Evolutionary conservation across 129 eudicot species (phyloP).

Genomic region (Rutidosis leptorrhynchoides): DNA sequence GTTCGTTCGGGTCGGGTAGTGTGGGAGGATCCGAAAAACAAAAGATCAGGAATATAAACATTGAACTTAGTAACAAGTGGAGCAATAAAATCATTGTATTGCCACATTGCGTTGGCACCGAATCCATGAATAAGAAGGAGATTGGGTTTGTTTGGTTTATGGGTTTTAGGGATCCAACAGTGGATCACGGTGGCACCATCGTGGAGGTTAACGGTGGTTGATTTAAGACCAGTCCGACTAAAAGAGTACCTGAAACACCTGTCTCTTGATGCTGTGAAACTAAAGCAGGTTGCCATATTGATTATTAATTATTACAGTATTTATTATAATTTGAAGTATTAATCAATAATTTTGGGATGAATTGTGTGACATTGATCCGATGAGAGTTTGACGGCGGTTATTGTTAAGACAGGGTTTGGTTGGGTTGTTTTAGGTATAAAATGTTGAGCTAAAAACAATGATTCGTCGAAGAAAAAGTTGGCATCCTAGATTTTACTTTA

Average conservation of each 20-base stretch:
- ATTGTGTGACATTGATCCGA: neutral
- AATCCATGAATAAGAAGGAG: conserved; percentile 65
- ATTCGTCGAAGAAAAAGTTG: neutral
- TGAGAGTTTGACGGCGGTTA: conserved; percentile 18
- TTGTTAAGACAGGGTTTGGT: neutral
- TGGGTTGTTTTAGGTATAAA: neutral
- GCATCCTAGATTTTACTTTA: conserved; percentile 1
- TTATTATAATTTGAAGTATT: neutral
- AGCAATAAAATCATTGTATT: conserved; percentile 50
- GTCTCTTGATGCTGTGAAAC: conserved; percentile 64
- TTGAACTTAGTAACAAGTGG: conserved; percentile 50
- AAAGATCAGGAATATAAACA: conserved; percentile 70
- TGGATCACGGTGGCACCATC: conserved; percentile 66
- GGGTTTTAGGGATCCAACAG: conserved; percentile 63
- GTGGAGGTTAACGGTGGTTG: conserved; percentile 56
- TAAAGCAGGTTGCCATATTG: conserved; percentile 53
- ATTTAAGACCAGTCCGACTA: conserved; percentile 51
- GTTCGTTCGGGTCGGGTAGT: conserved; percentile 59
- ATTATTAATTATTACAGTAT: neutral
- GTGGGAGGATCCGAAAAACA: conserved; percentile 74
- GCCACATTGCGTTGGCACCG: conserved; percentile 94
- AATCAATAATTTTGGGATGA: neutral
- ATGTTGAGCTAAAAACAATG: conserved; percentile 6
- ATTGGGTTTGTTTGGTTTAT: conserved; percentile 42
- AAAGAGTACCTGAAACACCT: conserved; percentile 48